phyloP scores from a whole-genome alignment of 2,329 filamentous ascomycete genomes.

The Claviceps paspali region DNA sequence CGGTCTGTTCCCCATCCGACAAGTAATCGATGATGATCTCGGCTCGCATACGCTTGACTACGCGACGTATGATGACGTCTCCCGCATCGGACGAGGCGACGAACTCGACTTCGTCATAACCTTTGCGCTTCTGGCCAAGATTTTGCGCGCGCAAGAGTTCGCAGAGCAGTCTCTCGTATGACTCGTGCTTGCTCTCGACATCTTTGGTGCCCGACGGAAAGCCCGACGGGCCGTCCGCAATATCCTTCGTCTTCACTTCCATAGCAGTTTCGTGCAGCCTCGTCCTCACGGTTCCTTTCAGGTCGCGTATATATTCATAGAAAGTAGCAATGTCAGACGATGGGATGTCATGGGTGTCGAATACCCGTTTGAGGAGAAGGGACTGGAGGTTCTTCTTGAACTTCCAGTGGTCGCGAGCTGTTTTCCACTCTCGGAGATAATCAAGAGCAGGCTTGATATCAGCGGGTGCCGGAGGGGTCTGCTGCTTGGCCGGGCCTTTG shows the following conservation, averaged over 20 bases:
- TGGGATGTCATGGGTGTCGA: constrained; percentile 58
- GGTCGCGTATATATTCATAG: constrained; percentile 60
- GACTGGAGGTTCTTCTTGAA: constrained; percentile 93
- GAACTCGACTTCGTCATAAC: constrained; percentile 37
- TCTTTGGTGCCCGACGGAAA: constrained; percentile 36
- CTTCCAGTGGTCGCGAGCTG: constrained; percentile 62
- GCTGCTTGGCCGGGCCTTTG: constrained; percentile 25
- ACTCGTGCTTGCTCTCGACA: constrained; percentile 32
- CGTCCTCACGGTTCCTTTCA: constrained; percentile 60
- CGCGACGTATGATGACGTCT: constrained; percentile 34
- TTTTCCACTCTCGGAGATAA: constrained; percentile 66
- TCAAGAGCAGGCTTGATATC: constrained; percentile 50
- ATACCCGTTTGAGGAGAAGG: constrained; percentile 67
- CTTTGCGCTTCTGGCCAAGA: constrained; percentile 29
- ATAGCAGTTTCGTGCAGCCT: constrained; percentile 52
- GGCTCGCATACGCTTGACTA: constrained; percentile 48
- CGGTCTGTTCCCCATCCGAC: constrained; percentile 30
- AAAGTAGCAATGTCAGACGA: constrained; percentile 53
- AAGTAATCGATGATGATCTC: constrained; percentile 42
- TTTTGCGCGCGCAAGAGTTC: constrained; percentile 26
- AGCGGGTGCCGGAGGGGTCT: constrained; percentile 20
- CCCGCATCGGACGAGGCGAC: constrained; percentile 33
- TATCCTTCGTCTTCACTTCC: constrained; percentile 42
- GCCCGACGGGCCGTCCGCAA: constrained; percentile 29
- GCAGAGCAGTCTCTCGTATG: constrained; percentile 39